These are phyloP conservation scores for Hirsutella thompsonii DNA, from an alignment of 2,329 filamentous ascomycete species.

Conservation along the genomic window DNA sequence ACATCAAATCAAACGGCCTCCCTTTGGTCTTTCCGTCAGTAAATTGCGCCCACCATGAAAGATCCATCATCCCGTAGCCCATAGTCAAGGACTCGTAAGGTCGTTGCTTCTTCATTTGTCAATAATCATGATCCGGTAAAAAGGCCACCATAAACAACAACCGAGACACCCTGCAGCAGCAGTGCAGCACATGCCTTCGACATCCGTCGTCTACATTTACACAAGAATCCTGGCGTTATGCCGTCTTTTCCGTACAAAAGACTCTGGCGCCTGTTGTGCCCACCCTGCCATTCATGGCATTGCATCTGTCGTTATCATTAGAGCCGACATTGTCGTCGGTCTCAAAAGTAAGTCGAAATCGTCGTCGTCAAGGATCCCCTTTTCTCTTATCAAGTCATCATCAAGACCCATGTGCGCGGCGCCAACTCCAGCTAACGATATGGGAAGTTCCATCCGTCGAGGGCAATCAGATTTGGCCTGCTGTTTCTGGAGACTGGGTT, in stretches of 20 bases:
- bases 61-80: no score
- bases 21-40: no score
- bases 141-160: no score
- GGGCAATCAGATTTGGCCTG: neutral
- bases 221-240: neutral
- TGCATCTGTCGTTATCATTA: constrained; percentile 9
- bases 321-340: constrained; percentile 6
- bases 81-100: no score
- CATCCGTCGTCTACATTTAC: no score
- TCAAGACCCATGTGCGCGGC: constrained; percentile 10
- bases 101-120: no score
- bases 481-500: neutral
- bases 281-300: constrained; percentile 2
- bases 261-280: neutral
- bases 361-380: constrained; percentile 6
- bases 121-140: no score
- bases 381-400: constrained; percentile 7
- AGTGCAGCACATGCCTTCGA: no score
- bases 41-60: no score
- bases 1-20: no score
- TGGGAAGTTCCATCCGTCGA: constrained; percentile 5
- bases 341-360: constrained; percentile 6
- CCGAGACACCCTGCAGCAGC: no score
- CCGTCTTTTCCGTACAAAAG: neutral
- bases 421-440: constrained; percentile 13